These are phyloP conservation scores for Globisporangium perplexum DNA, from an alignment of 352 stramenopile genomes.

Conservation along the genomic window DNA sequence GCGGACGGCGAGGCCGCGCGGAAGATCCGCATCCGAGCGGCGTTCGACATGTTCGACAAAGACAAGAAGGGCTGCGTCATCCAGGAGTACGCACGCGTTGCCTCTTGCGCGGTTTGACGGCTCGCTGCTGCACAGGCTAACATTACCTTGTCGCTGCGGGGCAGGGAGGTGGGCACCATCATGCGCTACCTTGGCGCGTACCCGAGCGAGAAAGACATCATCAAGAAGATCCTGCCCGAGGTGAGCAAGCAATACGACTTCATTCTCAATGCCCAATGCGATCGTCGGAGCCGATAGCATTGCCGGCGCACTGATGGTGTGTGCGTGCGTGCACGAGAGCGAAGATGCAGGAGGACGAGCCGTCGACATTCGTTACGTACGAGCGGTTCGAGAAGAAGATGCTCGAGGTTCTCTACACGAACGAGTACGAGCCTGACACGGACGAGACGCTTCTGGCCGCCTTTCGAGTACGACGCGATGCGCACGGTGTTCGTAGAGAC, in stretches of 20 bases:
- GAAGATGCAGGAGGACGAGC: conserved; percentile 88
- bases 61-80: conserved; percentile 88
- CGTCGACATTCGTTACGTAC: conserved; percentile 86
- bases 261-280: no score
- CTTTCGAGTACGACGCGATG: conserved; percentile 33
- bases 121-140: not conserved
- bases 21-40: conserved; percentile 63
- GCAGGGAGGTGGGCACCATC: conserved; percentile 86
- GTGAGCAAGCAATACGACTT: conserved; percentile 20
- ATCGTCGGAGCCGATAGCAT: no score
- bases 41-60: conserved; percentile 92
- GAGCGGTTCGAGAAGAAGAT: conserved; percentile 92
- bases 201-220: conserved; percentile 88
- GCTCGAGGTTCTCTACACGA: conserved; percentile 87
- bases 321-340: not conserved
- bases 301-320: no score
- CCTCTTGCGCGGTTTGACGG: no score
- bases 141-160: not conserved
- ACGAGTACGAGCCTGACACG: conserved; percentile 85
- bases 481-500: not conserved
- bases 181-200: conserved; percentile 89
- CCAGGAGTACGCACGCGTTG: conserved; percentile 60
- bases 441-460: conserved; percentile 85
- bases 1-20: conserved; percentile 34
- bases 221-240: conserved; percentile 89